phyloP scores from a whole-genome alignment of 139 green algal species.

The Chlorella sorokiniana region DNA sequence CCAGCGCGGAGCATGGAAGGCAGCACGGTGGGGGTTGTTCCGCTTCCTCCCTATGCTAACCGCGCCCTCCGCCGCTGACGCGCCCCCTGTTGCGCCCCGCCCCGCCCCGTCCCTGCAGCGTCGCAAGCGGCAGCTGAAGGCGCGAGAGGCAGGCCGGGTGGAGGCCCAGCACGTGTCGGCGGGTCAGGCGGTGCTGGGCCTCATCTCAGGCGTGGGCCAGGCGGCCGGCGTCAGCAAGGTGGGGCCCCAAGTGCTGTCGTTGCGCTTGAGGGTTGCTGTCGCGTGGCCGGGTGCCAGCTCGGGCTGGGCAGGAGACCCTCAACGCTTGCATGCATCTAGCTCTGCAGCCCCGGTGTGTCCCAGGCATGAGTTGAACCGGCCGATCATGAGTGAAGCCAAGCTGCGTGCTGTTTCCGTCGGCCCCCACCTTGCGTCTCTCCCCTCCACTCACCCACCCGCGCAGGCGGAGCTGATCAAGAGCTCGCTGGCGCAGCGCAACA shows the following conservation, averaged over 20 bases:
- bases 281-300: too few species aligned
- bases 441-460: neutral
- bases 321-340: too few species aligned
- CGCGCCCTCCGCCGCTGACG: neutral
- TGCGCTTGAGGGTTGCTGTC: too few species aligned
- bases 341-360: too few species aligned
- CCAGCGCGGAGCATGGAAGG: too few species aligned
- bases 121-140: constrained; percentile 43
- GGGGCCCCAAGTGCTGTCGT: too few species aligned
- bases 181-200: constrained; percentile 24
- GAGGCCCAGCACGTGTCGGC: constrained; percentile 38
- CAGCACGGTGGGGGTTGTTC: neutral
- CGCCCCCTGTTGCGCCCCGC: neutral
- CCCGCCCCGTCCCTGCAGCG: constrained; percentile 26
- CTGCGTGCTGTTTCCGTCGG: too few species aligned
- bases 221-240: constrained; percentile 8
- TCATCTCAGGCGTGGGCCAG: constrained; percentile 30
- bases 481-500: constrained; percentile 40
- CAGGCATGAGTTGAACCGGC: too few species aligned
- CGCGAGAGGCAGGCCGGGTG: constrained; percentile 34
- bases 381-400: too few species aligned
- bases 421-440: neutral
- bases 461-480: constrained; percentile 45
- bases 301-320: too few species aligned
- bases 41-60: neutral